Evolutionary conservation across 495 filamentous ascomycete species (phyloP), one percentile per base, ranked within the genome.

Genomic region (Penicillium coffeae): DNA sequence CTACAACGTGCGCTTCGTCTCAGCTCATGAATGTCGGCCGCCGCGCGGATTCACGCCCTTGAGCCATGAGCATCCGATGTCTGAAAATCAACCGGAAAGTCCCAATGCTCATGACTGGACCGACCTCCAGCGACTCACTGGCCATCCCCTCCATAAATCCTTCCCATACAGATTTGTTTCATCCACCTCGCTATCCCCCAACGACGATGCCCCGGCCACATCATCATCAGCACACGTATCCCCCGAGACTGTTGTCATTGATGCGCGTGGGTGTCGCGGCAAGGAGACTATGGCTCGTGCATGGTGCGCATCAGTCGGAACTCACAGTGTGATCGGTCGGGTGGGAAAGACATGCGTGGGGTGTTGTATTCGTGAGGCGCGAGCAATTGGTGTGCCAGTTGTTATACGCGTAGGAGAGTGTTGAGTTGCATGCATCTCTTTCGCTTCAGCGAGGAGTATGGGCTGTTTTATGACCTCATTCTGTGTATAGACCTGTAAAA

Each of bases 281-380:
- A 73, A 79, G 48, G 84, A 87, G 65, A 77, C 86, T 2, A 73
- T 88, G 33, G 83, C 75, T 7, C 72, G 85, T 21, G 84, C 85
- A 2, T 76, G 86, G 63, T 90, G 86, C 55, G 80, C 85, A 2
- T 77, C 85, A 48, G 79, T 74, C 50, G 86, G 85, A 2, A 78
- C 77, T 65, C 80, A 87, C 60, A 85, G 84, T 13, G 52, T 90
- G 40, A 79, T 90, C 49, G 83, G 83, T 41, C 68, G 85, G 21
- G 73, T 73, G 37, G 77, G 81, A 40, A 71, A 81, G 52, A 81
- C 78, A 0, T 89, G 86, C 58, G 52, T 88, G 30, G 73, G 75
- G 8, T 88, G 86, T 56, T 83, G 83, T 53, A 76, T 90, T 21
- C 71, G 86, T 19, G 85, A 90, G 65, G 85, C 84, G 0, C 77